Conservation (phyloP, 2,329 filamentous ascomycete genomes). For the Ilyonectria robusta region DNA sequence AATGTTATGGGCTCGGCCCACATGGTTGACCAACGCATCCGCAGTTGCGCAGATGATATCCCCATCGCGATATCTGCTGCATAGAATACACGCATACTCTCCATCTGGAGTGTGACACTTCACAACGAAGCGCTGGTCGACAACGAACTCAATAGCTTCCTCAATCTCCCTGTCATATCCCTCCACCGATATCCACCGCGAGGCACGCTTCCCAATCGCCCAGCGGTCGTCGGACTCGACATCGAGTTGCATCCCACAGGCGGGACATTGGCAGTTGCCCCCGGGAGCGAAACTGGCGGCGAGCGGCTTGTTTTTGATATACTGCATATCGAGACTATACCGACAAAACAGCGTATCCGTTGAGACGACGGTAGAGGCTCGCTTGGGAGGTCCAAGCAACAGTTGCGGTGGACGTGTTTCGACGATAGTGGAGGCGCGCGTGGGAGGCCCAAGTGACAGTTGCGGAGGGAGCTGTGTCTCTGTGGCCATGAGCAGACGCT, state of each 20-base stretch:
- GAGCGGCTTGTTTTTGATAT: constrained; percentile 30
- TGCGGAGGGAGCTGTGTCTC: constrained; percentile 8
- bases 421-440: constrained; percentile 24
- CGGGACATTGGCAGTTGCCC: constrained; percentile 37
- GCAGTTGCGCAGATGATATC: constrained; percentile 39
- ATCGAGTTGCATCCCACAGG: constrained; percentile 33
- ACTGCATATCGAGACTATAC: constrained; percentile 44
- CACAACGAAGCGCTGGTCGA: constrained; percentile 42
- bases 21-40: constrained; percentile 39
- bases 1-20: constrained; percentile 36
- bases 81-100: constrained; percentile 43
- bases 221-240: constrained; percentile 42
- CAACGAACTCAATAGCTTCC: constrained; percentile 42
- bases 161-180: constrained; percentile 40
- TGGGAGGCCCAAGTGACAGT: constrained; percentile 7
- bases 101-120: constrained; percentile 45
- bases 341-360: constrained; percentile 40
- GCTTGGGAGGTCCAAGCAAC: constrained; percentile 8
- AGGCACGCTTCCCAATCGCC: constrained; percentile 39
- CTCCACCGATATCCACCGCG: constrained; percentile 25
- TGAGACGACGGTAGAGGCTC: constrained; percentile 24
- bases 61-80: constrained; percentile 37
- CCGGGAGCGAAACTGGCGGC: constrained; percentile 36
- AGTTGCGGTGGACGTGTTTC: constrained; percentile 1
- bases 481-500: constrained; percentile 32